A percentile compares a stretch with the other conserved stretches of the same genome.
Conservation (phyloP, 2,329 filamentous ascomycete species). For the Truncatella angustata region DNA sequence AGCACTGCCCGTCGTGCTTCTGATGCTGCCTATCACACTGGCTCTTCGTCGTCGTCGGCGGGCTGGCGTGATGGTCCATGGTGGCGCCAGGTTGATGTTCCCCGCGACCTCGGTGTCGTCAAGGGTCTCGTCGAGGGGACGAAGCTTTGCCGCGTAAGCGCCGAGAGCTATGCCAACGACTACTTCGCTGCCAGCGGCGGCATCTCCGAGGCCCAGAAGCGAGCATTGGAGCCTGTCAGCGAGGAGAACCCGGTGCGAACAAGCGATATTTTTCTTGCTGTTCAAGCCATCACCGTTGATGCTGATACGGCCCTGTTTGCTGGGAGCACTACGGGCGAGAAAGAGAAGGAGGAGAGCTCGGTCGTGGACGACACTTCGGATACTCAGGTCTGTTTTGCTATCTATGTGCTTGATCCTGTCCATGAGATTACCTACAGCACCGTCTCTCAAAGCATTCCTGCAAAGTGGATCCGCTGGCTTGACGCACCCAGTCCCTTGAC, state of each 20-base stretch:
- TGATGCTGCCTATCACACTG: conserved; percentile 51
- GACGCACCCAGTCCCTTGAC: conserved; percentile 67
- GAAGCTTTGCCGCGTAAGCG: conserved; percentile 85
- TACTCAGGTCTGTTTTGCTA: conserved; percentile 68
- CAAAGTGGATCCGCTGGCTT: conserved; percentile 87
- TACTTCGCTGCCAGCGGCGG: conserved; percentile 80
- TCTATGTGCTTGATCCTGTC: conserved; percentile 83
- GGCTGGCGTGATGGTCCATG: conserved; percentile 95
- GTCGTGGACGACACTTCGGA: conserved; percentile 53
- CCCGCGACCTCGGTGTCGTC: conserved; percentile 76
- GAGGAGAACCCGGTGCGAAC: conserved; percentile 88
- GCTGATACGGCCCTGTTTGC: conserved; percentile 68
- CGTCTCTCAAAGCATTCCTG: conserved; percentile 78
- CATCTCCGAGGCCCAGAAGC: conserved; percentile 73
- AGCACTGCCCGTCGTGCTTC: conserved; percentile 67
- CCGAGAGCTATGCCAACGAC: conserved; percentile 82
- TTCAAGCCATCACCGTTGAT: conserved; percentile 77
- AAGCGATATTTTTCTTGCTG: conserved; percentile 92
- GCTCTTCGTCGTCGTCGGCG: conserved; percentile 52
- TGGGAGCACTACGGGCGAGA: conserved; percentile 48
- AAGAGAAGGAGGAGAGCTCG: conserved; percentile 53
- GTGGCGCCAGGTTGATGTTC: conserved; percentile 75
- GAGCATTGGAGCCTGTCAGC: conserved; percentile 75
- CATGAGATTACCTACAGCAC: conserved; percentile 86
- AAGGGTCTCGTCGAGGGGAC: conserved; percentile 82